Evolutionary conservation across 768 basidiomycete genomes (phyloP).

Genomic region (Trametes punicea): DNA sequence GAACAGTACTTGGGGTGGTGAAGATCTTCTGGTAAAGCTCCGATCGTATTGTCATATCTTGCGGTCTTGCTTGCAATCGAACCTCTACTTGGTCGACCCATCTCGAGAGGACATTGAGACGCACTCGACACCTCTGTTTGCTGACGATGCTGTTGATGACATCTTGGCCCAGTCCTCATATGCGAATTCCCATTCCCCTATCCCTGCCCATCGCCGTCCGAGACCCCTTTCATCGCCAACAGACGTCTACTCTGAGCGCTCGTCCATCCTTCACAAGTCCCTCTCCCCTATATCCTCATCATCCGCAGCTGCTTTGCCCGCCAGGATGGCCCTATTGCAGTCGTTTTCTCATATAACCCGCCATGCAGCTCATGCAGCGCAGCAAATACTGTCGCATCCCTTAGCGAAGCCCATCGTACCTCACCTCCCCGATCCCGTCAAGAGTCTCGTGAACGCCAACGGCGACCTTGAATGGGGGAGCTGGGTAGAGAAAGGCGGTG

Average conservation of each 20-base stretch:
- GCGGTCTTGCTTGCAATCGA: slow-evolving; percentile 81
- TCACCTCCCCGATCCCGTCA: slow-evolving; percentile 92
- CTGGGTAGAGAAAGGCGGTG: slow-evolving; percentile 90
- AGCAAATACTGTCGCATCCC: slow-evolving; percentile 93
- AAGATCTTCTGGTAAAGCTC: slow-evolving; percentile 76
- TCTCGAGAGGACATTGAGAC: slow-evolving; percentile 89
- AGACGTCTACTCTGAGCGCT: slow-evolving; percentile 60
- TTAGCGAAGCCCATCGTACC: slow-evolving; percentile 95
- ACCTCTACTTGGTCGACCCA: slow-evolving; percentile 89
- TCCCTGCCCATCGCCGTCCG: slow-evolving; percentile 80
- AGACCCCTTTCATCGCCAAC: slow-evolving; percentile 51
- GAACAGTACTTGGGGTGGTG: slow-evolving; percentile 74
- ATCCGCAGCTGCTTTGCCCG: slow-evolving; percentile 59
- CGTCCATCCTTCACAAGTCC: slow-evolving; percentile 80
- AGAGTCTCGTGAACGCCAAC: slow-evolving; percentile 81
- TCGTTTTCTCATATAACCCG: slow-evolving; percentile 94
- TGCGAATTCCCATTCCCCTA: slow-evolving; percentile 72
- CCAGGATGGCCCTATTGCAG: slow-evolving; percentile 80
- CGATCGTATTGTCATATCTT: slow-evolving; percentile 76
- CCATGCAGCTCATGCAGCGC: slow-evolving; percentile 88
- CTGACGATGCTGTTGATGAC: slow-evolving; percentile 84
- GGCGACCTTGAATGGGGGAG: slow-evolving; percentile 94
- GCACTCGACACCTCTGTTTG: slow-evolving; percentile 81
- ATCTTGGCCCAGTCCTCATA: slow-evolving; percentile 80
- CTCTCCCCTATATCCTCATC: slow-evolving; percentile 53